phyloP scores from a whole-genome alignment of 129 eudicot genomes.

The Artemisia tridentata region DNA sequence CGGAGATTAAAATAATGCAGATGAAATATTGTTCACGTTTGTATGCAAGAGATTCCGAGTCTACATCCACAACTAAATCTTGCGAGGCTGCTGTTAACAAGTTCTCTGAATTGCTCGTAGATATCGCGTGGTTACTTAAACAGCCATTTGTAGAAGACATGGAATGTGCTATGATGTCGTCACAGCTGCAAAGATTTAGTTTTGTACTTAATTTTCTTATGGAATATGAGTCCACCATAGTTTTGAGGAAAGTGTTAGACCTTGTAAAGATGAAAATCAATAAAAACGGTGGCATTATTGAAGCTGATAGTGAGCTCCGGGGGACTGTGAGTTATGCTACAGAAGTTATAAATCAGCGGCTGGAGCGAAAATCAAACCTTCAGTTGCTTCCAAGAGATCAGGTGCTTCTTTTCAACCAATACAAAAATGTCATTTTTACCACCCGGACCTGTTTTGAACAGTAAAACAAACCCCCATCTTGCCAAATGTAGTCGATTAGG shows the following conservation, averaged over 20 bases:
- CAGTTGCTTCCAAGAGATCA: constrained; percentile 27
- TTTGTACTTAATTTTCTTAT: constrained; percentile 54
- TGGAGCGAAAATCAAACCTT: constrained; percentile 22
- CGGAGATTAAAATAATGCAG: constrained; percentile 61
- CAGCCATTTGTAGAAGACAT: constrained; percentile 47
- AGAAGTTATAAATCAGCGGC: constrained; percentile 34
- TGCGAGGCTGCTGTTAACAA: constrained; percentile 39
- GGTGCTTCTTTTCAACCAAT: constrained; percentile 23
- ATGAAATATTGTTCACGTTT: constrained; percentile 36
- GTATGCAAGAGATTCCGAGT: constrained; percentile 27
- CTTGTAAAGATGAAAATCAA: constrained; percentile 32
- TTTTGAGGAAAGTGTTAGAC: constrained; percentile 57
- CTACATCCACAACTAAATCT: constrained; percentile 24
- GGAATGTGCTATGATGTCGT: constrained; percentile 31
- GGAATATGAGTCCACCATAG: constrained; percentile 45
- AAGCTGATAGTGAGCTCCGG: constrained; percentile 26
- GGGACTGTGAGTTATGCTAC: constrained; percentile 42
- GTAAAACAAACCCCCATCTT: background rate
- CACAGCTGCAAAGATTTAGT: constrained; percentile 59
- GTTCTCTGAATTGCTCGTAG: constrained; percentile 56
- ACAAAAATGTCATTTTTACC: too few relatives aligned
- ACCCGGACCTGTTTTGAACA: background rate
- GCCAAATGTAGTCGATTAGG: background rate
- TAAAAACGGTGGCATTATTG: constrained; percentile 37
- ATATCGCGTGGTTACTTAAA: constrained; percentile 79